Percentiles rank a stretch among this genome's conserved stretches.
phyloP scores from a whole-genome alignment of 371 early-diverging fungal genomes.

The Mucor saturninus region DNA sequence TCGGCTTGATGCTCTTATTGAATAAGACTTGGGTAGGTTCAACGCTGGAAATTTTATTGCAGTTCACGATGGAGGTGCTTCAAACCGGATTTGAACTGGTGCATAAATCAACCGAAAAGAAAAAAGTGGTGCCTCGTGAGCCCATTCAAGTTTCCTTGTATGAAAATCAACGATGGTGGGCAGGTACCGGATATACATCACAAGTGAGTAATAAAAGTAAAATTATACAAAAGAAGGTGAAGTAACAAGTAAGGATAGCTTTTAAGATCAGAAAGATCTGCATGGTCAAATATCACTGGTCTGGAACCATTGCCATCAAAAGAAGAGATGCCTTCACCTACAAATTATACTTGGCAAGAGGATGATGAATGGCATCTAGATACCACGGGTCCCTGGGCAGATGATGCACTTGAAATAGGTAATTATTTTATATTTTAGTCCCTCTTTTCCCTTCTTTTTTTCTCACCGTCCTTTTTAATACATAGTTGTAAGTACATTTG shows the following conservation, averaged over 20 bases:
- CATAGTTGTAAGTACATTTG: constrained; percentile 4
- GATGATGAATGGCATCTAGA: constrained; percentile 49
- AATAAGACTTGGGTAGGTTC: constrained; percentile 46
- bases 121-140: neutral
- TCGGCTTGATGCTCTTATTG: constrained; percentile 41
- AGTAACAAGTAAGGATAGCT: constrained; percentile 8
- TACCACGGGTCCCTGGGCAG: constrained; percentile 52
- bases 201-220: constrained; percentile 33
- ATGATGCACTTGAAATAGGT: constrained; percentile 52
- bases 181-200: constrained; percentile 45
- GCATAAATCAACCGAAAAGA: constrained; percentile 4
- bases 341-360: constrained; percentile 42
- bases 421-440: constrained; percentile 3
- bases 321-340: constrained; percentile 45
- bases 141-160: constrained; percentile 41
- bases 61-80: constrained; percentile 28
- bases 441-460: neutral
- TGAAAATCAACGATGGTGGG: constrained; percentile 57
- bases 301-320: constrained; percentile 38
- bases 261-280: constrained; percentile 26
- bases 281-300: constrained; percentile 54
- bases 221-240: neutral
- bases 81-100: constrained; percentile 29
- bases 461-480: neutral
- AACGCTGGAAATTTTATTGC: constrained; percentile 16